Evolutionary conservation across 139 green algal genomes (phyloP), one percentile per base, ranked within the genome.

Genomic region (Picochlorum sp.): DNA sequence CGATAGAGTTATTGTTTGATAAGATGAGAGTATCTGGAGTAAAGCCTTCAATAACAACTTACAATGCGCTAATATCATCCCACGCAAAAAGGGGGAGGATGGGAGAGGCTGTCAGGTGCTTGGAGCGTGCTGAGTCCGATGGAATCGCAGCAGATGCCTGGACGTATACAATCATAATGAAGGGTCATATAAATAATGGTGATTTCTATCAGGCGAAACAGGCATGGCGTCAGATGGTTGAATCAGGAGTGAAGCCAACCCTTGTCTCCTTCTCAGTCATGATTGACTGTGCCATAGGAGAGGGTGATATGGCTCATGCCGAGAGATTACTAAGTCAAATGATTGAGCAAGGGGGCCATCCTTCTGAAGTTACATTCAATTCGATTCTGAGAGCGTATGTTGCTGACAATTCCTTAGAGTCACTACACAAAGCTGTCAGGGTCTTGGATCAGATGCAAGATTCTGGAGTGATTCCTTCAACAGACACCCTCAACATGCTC

Each of bases 371-470:
- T 54, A 91, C 85, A 1, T 94, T 85, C 75, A 94, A 94, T 77
- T 85, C 81, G 4, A 74, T 92, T 24, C 86, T 95, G 52, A 87
- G 88, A 9, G 81, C 81, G 2, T 92, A 85, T 76, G 90, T 87
- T 67, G 84, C 85, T 70, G 86, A 21, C n/a, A 10, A 18, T 59
- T 18, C 16, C 10, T 16, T 26, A 13, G 14, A 59, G 28, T 18
- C 21, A 13, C 14, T 70, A 20, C 26, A 23, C 14, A 23, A 61
- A 24, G 47, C 47, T 6, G 16, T 65, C 14, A 8, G 7, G 10
- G 23, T 70, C 21, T 49, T 71, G 15, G 56, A 71, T 59, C 23
- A 57, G 7, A 67, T 71, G 65, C 55, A 63, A 44, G 15, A 18
- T 24, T 10, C 13, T 30, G 23, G 37, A 11, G 5, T 63, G 11